Evolutionary conservation across 2,329 filamentous ascomycete species (phyloP).

Genomic region (Coniochaeta prunicola): DNA sequence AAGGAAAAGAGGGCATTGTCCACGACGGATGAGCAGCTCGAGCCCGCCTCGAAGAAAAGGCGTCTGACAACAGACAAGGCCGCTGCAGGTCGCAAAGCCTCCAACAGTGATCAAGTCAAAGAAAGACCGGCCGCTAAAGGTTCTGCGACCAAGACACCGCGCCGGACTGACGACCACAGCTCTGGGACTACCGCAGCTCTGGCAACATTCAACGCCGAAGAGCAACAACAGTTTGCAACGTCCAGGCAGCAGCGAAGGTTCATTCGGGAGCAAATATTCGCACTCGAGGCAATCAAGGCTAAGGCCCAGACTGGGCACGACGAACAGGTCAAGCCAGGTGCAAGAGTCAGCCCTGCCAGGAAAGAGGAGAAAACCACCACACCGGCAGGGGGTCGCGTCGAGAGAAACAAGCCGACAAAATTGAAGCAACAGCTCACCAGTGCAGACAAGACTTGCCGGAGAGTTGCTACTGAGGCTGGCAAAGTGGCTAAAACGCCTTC

Average conservation of each 20-base stretch:
- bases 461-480: background rate
- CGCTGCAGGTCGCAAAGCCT: background rate
- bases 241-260: background rate
- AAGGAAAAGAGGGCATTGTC: background rate
- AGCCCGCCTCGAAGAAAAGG: background rate
- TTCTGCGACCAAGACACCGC: background rate
- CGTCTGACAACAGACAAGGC: too few relatives aligned
- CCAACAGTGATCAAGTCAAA: background rate
- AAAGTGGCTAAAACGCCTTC: background rate
- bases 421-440: background rate
- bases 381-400: background rate
- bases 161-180: background rate
- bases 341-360: background rate
- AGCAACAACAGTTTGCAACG: background rate
- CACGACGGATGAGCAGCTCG: background rate
- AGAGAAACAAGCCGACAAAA: background rate
- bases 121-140: background rate
- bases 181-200: background rate
- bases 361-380: background rate
- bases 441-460: background rate
- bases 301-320: background rate
- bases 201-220: background rate
- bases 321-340: background rate
- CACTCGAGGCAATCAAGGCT: background rate
- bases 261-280: background rate